Conservation (phyloP, 768 basidiomycete genomes). For the Suillus cothurnatus region DNA sequence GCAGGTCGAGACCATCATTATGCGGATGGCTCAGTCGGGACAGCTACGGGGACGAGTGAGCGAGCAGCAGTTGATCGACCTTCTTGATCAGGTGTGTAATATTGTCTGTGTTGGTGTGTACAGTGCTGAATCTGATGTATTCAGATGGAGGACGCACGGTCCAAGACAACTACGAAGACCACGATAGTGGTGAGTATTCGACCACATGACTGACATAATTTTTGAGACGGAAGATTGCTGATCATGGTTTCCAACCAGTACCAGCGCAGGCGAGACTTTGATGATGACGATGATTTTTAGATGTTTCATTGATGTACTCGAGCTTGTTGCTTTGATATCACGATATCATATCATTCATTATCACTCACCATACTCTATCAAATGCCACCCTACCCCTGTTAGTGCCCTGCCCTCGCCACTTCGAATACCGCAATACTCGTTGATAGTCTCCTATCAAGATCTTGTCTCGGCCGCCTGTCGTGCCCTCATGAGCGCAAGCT, state of each 20-base stretch:
- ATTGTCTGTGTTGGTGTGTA: background rate
- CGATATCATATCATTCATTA: background rate
- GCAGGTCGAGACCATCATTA: constrained; percentile 76
- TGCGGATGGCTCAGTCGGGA: constrained; percentile 83
- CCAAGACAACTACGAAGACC: constrained; percentile 50
- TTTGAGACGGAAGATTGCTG: constrained; percentile 11
- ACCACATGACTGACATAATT: background rate
- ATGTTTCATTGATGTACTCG: background rate
- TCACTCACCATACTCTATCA: background rate
- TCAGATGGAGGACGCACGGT: constrained; percentile 59
- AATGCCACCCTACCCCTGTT: background rate
- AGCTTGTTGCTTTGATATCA: background rate
- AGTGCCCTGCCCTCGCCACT: background rate
- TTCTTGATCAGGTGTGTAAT: constrained; percentile 78
- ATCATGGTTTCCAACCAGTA: constrained; percentile 39
- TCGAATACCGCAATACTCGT: background rate
- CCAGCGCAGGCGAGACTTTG: constrained; percentile 65
- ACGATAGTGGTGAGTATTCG: constrained; percentile 53
- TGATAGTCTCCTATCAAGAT: background rate
- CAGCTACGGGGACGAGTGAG: constrained; percentile 76
- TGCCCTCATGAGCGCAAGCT: background rate
- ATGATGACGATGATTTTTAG: constrained; percentile 65
- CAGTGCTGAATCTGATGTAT: background rate
- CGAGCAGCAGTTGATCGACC: constrained; percentile 80
- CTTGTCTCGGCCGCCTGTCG: background rate